Percentiles rank a stretch among this genome's conserved stretches.
Evolutionary conservation across 2,329 filamentous ascomycete genomes (phyloP).

Genomic region (Ophiosphaerella herpotricha): DNA sequence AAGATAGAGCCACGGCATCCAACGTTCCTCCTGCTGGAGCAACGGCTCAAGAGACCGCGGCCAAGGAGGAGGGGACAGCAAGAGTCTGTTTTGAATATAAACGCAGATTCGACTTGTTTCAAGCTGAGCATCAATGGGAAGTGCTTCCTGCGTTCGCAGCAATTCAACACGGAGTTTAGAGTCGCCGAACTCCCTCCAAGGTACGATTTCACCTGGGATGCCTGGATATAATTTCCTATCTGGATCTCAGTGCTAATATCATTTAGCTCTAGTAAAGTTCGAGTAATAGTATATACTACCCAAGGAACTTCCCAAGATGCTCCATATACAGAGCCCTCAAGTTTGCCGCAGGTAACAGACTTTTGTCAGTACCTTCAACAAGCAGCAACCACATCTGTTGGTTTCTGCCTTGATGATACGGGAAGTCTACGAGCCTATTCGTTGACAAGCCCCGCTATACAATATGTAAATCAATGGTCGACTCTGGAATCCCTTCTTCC

Average conservation of each 20-base stretch:
- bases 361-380: constrained; percentile 1
- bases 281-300: neutral
- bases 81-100: neutral
- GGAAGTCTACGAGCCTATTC: neutral
- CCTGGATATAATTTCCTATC: neutral
- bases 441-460: neutral
- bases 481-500: constrained; percentile 1
- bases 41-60: neutral
- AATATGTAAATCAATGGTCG: neutral
- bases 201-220: neutral
- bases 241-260: neutral
- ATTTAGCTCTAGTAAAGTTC: neutral
- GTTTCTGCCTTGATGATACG: neutral
- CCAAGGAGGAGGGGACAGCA: neutral
- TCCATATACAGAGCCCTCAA: neutral
- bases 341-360: neutral
- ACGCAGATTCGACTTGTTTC: neutral
- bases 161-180: constrained; percentile 1
- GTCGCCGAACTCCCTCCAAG: neutral
- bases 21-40: neutral
- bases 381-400: neutral
- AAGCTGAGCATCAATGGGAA: neutral
- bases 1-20: neutral
- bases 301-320: neutral
- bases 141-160: neutral